Base-by-base conservation (phyloP, 768 basidiomycete species). In the Suillus paluster region DNA sequence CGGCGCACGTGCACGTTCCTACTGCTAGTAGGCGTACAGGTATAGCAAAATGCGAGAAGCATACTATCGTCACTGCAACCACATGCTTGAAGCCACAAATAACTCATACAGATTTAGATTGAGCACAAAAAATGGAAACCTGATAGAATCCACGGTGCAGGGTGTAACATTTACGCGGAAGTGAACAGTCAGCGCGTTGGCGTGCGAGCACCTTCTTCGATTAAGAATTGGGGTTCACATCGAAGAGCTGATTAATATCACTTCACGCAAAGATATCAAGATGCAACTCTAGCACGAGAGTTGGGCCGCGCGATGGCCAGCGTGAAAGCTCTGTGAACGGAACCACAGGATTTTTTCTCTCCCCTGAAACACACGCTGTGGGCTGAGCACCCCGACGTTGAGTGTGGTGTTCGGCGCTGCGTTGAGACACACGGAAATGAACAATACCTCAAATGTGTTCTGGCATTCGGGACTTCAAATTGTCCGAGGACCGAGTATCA, bases 21-120 rank as follows among this genome's bases (percentile, higher is more conserved):
- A 15, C 14, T 33, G n/a, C n/a, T n/a, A n/a, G n/a, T n/a, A 34
- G 52, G 15, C 34, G 36, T 34, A 8, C n/a, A 15, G 23, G 25
- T 48, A 27, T 48, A 17, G 17, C 33, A 53, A 14, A 52, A 12
- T 23, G 2, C 14, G 25, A 55, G 38, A 55, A 39, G 54, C 54
- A 17, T 12, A 55, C 38, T 55, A 39, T 39, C 54, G 5, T 55
- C 54, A 54, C 17, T 17, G 38, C 7, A 4, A 17, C 38, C 54
- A 39, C 54, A 55, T 55, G 36, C 36, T 38, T 38, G 36, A 54
- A 25, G 15, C 7, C 36, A 38, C 36, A 54, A 54, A 38, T 54
- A 39, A 55, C 38, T 39, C 23, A 11, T 55, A 25, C 38, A 39
- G 17, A 39, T 55, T 55, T 39, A 55, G 54, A 23, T 14, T 34